Evolutionary conservation across 768 basidiomycete species (phyloP).

Genomic region (Xerocomellus intermedius): DNA sequence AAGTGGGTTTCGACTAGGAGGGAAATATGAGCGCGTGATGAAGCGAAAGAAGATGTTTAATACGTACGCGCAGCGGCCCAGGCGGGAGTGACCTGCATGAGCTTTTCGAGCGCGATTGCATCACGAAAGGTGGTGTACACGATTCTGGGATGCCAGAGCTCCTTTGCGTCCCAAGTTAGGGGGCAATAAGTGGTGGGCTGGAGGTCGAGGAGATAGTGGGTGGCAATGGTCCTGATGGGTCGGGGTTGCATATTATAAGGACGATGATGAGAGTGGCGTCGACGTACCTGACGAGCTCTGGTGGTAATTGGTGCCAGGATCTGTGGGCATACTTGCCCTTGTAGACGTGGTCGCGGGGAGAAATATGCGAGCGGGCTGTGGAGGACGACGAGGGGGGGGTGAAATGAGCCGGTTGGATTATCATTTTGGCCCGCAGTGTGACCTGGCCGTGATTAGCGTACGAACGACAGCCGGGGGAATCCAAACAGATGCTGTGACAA

Average conservation of each 20-base stretch:
- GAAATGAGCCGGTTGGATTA: constrained; percentile 23
- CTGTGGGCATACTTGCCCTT: constrained; percentile 58
- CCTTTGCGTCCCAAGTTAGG: constrained; percentile 44
- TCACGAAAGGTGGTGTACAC: constrained; percentile 64
- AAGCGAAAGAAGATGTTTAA: background rate
- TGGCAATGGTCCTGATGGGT: constrained; percentile 32
- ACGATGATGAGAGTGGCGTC: constrained; percentile 30
- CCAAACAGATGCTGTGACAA: constrained; percentile 32
- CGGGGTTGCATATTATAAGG: constrained; percentile 2
- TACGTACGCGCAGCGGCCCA: constrained; percentile 62
- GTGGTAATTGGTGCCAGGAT: constrained; percentile 62
- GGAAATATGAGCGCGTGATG: constrained; percentile 8
- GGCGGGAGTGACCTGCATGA: constrained; percentile 61
- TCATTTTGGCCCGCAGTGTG: constrained; percentile 37
- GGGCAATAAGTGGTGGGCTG: constrained; percentile 46
- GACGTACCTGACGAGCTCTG: constrained; percentile 59
- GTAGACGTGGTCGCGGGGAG: constrained; percentile 36
- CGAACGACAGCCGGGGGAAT: constrained; percentile 37
- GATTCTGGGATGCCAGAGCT: constrained; percentile 60
- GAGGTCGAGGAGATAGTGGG: constrained; percentile 54
- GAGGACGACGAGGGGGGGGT: constrained; percentile 16
- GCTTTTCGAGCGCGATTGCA: constrained; percentile 53
- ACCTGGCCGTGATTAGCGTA: constrained; percentile 38
- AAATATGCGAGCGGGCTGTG: constrained; percentile 4
- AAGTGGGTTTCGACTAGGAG: constrained; percentile 62